Evolutionary conservation across 441 rosid genomes (phyloP).

Genomic region (Kokia cookei): DNA sequence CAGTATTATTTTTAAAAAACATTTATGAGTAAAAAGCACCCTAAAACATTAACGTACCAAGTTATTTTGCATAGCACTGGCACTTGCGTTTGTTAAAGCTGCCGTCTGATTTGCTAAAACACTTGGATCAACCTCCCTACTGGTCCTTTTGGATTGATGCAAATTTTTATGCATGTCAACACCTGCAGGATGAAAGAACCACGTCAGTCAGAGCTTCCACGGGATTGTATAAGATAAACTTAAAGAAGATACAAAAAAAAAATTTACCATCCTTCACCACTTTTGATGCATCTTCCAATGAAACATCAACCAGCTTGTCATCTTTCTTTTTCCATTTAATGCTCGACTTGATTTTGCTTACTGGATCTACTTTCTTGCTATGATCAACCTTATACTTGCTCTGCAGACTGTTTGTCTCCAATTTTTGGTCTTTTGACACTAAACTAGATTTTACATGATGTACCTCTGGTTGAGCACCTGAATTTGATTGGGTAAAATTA

Average conservation of each 20-base stretch:
- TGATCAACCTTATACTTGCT: constrained; percentile 21
- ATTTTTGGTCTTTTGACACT: constrained; percentile 25
- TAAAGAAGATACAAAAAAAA: not conserved
- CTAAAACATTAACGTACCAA: constrained; percentile 26
- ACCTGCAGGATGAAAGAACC: constrained; percentile 41
- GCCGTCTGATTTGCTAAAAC: constrained; percentile 26
- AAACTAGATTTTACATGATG: constrained; percentile 25
- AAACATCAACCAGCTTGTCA: constrained; percentile 26
- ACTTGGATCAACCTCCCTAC: constrained; percentile 30
- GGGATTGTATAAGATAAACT: constrained; percentile 1
- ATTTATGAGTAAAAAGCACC: not conserved
- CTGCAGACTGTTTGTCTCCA: constrained; percentile 20
- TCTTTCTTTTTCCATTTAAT: constrained; percentile 32
- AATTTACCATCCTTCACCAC: constrained; percentile 25
- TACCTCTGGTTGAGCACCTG: constrained; percentile 23
- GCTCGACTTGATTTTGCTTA: constrained; percentile 27
- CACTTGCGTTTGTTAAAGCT: constrained; percentile 21
- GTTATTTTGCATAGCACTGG: constrained; percentile 25
- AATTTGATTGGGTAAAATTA: constrained; percentile 30
- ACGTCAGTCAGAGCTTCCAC: constrained; percentile 9
- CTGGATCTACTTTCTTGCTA: constrained; percentile 25
- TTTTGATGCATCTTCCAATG: constrained; percentile 26
- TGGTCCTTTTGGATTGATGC: constrained; percentile 31
- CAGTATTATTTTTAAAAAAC: not conserved
- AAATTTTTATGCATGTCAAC: constrained; percentile 24